phyloP scores from a whole-genome alignment of 805 yeast genomes.

The Yarrowia deformans region DNA sequence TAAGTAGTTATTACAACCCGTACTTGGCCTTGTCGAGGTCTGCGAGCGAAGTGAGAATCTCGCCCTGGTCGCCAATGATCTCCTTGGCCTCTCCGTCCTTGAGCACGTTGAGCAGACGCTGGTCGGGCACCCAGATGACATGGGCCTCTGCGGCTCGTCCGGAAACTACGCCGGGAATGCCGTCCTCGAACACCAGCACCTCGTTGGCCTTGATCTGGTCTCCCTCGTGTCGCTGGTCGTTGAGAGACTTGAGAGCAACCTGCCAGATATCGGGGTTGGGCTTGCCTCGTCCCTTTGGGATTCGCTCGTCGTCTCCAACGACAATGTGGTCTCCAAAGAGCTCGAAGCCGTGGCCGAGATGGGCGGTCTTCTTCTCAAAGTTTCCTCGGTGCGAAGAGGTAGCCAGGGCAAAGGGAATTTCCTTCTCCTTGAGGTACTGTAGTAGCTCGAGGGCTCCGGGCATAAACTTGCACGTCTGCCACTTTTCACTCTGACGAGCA shows the following conservation, averaged over 20 bases:
- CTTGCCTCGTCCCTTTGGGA: slow-evolving; percentile 87
- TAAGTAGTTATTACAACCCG: slow-evolving; percentile 40
- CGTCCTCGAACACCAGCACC: slow-evolving; percentile 93
- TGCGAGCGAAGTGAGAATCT: slow-evolving; percentile 59
- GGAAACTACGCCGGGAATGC: slow-evolving; percentile 86
- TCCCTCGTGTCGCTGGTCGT: slow-evolving; percentile 57
- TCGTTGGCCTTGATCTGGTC: slow-evolving; percentile 72
- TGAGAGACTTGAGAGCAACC: slow-evolving; percentile 74
- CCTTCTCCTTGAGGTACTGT: slow-evolving; percentile 56
- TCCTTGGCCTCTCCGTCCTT: slow-evolving; percentile 57
- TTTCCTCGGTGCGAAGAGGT: slow-evolving; percentile 77
- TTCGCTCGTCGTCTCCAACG: slow-evolving; percentile 87
- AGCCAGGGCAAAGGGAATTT: slow-evolving; percentile 86
- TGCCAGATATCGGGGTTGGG: slow-evolving; percentile 95
- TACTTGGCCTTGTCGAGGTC: slow-evolving; percentile 61
- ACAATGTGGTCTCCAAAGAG: slow-evolving; percentile 72
- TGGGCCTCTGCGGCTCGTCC: slow-evolving; percentile 83
- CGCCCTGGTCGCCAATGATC: slow-evolving; percentile 63
- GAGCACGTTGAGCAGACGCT: slow-evolving; percentile 66
- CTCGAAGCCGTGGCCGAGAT: slow-evolving; percentile 67
- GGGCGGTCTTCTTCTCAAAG: slow-evolving; percentile 74
- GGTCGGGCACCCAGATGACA: slow-evolving; percentile 96
- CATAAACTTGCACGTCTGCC: slow-evolving; percentile 71
- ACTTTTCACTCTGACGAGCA: slow-evolving; percentile 60
- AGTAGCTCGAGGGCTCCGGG: slow-evolving; percentile 87